These are phyloP conservation scores for Limnanthes douglasii DNA, from an alignment of 345 rosid species.

Conservation along the genomic window DNA sequence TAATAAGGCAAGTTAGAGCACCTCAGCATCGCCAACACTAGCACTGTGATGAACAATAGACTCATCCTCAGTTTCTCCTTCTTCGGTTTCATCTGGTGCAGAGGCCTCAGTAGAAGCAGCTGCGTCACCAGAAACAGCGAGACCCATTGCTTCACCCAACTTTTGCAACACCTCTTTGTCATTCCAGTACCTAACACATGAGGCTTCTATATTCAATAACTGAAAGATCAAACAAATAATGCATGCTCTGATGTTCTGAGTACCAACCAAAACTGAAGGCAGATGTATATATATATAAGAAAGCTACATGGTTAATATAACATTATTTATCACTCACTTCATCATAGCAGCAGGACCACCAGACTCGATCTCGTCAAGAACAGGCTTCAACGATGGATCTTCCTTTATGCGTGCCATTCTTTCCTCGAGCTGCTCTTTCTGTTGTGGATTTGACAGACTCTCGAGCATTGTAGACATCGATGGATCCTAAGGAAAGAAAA, in stretches of 20 bases:
- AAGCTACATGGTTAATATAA: background rate
- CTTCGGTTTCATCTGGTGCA: constrained; percentile 50
- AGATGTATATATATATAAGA: constrained; percentile 1
- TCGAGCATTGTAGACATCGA: constrained; percentile 93
- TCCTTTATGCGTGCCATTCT: constrained; percentile 73
- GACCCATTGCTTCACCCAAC: constrained; percentile 99
- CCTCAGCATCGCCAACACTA: constrained; percentile 95
- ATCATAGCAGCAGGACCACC: constrained; percentile 96
- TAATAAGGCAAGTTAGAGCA: too few relatives aligned
- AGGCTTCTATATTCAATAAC: constrained; percentile 2
- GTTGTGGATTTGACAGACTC: constrained; percentile 61
- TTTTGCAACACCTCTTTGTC: constrained; percentile 80
- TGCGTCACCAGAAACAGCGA: constrained; percentile 50
- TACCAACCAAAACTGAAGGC: background rate
- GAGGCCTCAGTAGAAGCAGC: constrained; percentile 42
- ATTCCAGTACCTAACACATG: constrained; percentile 71
- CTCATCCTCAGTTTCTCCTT: constrained; percentile 70
- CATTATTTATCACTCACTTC: constrained; percentile 36
- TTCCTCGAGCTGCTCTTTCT: constrained; percentile 78
- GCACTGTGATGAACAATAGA: constrained; percentile 86
- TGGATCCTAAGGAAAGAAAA: constrained; percentile 49
- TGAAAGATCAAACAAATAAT: constrained; percentile 1
- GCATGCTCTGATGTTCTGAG: too few relatives aligned
- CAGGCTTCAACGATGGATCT: constrained; percentile 79
- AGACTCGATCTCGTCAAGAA: constrained; percentile 77